These are phyloP conservation scores for Piper longum DNA, from an alignment of 164 flowering plant species.

Conservation along the genomic window DNA sequence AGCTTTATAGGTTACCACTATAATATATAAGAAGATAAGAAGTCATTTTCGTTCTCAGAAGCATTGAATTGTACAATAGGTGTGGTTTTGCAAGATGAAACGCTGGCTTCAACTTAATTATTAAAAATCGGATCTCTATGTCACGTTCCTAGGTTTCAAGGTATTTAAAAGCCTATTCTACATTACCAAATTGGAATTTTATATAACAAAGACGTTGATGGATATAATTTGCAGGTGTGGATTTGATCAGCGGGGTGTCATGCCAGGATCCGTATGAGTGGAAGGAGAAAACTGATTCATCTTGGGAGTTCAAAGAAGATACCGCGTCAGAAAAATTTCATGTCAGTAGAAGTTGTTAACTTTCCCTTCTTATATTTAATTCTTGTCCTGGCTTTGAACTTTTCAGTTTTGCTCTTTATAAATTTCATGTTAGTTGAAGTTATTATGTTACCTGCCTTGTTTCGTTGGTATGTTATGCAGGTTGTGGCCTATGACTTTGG, in stretches of 20 bases:
- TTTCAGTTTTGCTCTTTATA: neutral
- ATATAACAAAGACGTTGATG: neutral
- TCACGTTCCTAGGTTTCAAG: too few species aligned
- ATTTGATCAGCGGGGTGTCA: conserved; percentile 67
- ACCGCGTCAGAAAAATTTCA: conserved; percentile 24
- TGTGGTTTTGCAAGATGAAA: too few species aligned
- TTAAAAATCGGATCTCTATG: too few species aligned
- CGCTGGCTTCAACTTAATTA: too few species aligned
- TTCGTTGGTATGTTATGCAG: conserved; percentile 12
- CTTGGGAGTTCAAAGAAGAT: conserved; percentile 53
- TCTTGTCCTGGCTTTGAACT: neutral
- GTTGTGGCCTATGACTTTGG: conserved; percentile 93
- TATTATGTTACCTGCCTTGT: too few species aligned
- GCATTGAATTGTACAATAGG: too few species aligned
- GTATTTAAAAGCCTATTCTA: conserved; percentile 25
- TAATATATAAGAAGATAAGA: too few species aligned
- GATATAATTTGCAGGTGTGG: conserved; percentile 45
- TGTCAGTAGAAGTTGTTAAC: conserved; percentile 24
- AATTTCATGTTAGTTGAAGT: too few species aligned
- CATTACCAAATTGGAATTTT: conserved; percentile 14
- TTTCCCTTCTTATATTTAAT: neutral
- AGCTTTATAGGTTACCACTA: too few species aligned
- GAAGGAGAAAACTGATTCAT: conserved; percentile 50
- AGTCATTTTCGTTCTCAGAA: too few species aligned
- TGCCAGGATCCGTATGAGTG: conserved; percentile 69